Evolutionary conservation across 805 yeast species (phyloP).

Genomic region (Starmerella vaccinii): DNA sequence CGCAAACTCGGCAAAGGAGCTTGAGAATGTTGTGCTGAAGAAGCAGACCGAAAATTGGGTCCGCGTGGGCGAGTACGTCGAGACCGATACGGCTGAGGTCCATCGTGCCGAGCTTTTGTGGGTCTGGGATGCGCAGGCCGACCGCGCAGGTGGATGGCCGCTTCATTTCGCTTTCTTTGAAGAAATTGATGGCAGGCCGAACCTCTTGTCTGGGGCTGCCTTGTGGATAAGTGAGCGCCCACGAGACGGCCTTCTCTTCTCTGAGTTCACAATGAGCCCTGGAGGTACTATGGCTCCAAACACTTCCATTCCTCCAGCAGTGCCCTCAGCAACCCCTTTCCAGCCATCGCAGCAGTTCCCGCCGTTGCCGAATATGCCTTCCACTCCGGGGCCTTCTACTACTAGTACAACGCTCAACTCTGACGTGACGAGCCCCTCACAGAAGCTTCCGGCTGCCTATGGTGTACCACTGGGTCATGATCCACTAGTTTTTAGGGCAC

Average conservation of each 20-base stretch:
- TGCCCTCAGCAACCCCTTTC: not conserved
- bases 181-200: slow-evolving; percentile 26
- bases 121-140: slow-evolving; percentile 20
- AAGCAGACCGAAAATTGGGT: slow-evolving; percentile 13
- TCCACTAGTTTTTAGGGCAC: slow-evolving; percentile 12
- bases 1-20: slow-evolving; percentile 12
- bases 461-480: slow-evolving; percentile 14
- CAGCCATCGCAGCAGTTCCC: not conserved
- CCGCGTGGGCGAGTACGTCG: slow-evolving; percentile 10
- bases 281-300: slow-evolving; percentile 5
- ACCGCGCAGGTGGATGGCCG: slow-evolving; percentile 27
- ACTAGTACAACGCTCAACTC: slow-evolving; percentile 25
- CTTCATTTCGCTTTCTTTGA: slow-evolving; percentile 34
- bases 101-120: slow-evolving; percentile 57
- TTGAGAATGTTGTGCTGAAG: not conserved
- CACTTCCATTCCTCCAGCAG: not conserved
- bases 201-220: slow-evolving; percentile 6
- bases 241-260: slow-evolving; percentile 4
- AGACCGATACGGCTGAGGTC: slow-evolving; percentile 81
- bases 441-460: slow-evolving; percentile 8
- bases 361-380: not conserved
- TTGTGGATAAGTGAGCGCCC: slow-evolving; percentile 11
- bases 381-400: not conserved
- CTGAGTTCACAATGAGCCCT: slow-evolving; percentile 6
- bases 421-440: slow-evolving; percentile 24